Conservation (phyloP, 2,329 filamentous ascomycete genomes). For the Cordyceps fumosorosea region DNA sequence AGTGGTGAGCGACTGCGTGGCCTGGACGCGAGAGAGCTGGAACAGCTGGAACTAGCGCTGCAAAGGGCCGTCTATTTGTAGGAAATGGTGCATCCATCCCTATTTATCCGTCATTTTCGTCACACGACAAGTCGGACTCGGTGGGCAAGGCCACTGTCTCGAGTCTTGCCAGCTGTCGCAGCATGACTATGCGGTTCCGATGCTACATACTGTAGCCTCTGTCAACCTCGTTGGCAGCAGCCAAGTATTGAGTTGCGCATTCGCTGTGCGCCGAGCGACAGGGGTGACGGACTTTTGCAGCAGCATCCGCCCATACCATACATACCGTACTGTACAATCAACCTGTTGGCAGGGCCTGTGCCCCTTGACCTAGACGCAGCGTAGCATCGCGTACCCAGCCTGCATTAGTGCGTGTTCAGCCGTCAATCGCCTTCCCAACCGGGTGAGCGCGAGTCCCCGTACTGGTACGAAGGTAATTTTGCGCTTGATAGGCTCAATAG, state of each 20-base stretch:
- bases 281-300: neutral
- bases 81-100: neutral
- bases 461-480: neutral
- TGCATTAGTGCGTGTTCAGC: constrained; percentile 4
- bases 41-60: neutral
- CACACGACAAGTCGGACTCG: neutral
- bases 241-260: neutral
- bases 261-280: neutral
- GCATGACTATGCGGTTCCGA: neutral
- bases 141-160: neutral
- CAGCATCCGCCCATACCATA: neutral
- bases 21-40: neutral
- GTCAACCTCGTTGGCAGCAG: neutral
- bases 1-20: neutral
- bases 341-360: neutral
- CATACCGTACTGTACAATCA: neutral
- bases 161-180: neutral
- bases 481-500: neutral
- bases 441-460: neutral
- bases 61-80: neutral
- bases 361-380: neutral
- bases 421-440: constrained; percentile 5
- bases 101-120: neutral
- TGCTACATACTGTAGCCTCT: too few relatives aligned
- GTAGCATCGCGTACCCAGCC: constrained; percentile 1